Evolutionary conservation across 768 basidiomycete genomes (phyloP), one percentile per base, ranked within the genome.

Genomic region (Pilatotrama ljubarskyi): DNA sequence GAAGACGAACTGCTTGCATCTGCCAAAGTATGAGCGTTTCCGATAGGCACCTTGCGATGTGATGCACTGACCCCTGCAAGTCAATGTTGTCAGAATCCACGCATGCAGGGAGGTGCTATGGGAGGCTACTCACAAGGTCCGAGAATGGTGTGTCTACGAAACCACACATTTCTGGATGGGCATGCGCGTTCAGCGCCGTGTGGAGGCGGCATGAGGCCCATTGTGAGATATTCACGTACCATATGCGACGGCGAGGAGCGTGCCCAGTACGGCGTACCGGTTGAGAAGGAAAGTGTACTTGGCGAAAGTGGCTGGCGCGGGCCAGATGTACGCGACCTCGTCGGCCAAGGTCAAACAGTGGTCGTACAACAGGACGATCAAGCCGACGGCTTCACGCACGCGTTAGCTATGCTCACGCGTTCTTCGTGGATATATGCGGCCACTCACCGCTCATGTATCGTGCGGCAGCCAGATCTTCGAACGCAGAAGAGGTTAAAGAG

Each of bases 301-400:
- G 1, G 73, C 69, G 22, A 73, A 68, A 0, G 75, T 75, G 52
- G 64, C 64, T 50, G 69, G 73, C 0, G 78, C 76, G 17, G 58
- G 66, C 78, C 80, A 82, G 18, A 81, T 70, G 48, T 74, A 70
- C 37, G 69, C 58, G 26, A 80, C 70, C 62, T 81, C 80, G 36
- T 78, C 75, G 6, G 65, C 59, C 24, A 81, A 68, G 2, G 78
- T 74, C 35, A 81, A 58, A 24, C 74, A 20, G 52, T 81, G 78
- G 61, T 82, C 77, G 58, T 79, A 81, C 4, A 80, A 48, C 7
- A 80, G 59, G 14, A 75, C 63, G 4, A 64, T 64, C 22, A 76
- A 61, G 15, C 75, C 76, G 17, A 61, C 68, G 24, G 66, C 77
- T 78, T 51, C 17, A 20, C 25, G 51, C 9, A 25, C 8, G 5